phyloP scores from a whole-genome alignment of 2,329 filamentous ascomycete genomes.

The Cladosporium sp. region DNA sequence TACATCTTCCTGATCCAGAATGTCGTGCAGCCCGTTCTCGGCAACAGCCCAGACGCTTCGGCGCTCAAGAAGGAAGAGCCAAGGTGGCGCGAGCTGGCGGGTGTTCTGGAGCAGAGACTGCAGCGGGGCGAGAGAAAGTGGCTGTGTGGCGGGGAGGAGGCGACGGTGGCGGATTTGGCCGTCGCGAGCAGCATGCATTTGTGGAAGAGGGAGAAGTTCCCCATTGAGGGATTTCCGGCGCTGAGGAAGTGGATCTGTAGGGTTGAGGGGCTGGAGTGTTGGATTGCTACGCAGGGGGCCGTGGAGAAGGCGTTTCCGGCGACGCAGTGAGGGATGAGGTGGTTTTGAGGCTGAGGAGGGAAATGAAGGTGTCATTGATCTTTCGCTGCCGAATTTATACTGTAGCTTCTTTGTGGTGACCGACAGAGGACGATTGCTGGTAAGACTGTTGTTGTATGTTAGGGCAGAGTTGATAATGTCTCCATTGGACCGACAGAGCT shows the following conservation, averaged over 20 bases:
- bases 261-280: conserved; percentile 35
- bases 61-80: conserved; percentile 33
- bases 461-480: no score
- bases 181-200: conserved; percentile 40
- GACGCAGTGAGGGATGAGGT: not conserved
- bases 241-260: conserved; percentile 36
- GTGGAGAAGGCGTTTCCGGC: conserved; percentile 34
- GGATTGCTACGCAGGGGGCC: conserved; percentile 38
- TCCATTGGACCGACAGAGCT: no score
- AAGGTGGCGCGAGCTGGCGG: conserved; percentile 34
- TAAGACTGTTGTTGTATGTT: no score
- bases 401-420: no score
- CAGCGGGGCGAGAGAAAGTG: conserved; percentile 33
- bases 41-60: conserved; percentile 33
- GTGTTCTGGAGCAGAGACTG: conserved; percentile 36
- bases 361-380: no score
- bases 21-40: conserved; percentile 37
- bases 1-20: conserved; percentile 40
- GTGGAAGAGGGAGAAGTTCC: conserved; percentile 31
- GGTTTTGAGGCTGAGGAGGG: no score
- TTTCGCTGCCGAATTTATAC: no score
- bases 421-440: no score
- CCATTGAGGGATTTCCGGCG: conserved; percentile 37
- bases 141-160: conserved; percentile 29
- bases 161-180: conserved; percentile 41